Percentiles rank a stretch among this genome's conserved stretches.
Evolutionary conservation across 2,329 filamentous ascomycete species (phyloP).

Genomic region (Verticillium zaregamsianum): DNA sequence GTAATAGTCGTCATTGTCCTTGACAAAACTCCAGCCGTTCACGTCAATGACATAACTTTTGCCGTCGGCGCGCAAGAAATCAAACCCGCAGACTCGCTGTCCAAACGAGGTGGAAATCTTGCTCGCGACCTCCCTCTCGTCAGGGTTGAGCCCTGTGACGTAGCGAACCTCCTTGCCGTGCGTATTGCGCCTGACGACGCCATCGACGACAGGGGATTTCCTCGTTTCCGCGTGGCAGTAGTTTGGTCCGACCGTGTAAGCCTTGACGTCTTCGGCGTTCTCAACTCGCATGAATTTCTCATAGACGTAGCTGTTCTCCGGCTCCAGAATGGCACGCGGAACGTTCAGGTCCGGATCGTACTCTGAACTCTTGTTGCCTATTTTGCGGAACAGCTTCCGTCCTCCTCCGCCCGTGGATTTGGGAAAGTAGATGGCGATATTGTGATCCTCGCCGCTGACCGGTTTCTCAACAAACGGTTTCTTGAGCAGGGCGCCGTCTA

Average conservation of each 20-base stretch:
- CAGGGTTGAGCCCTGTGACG: conserved; percentile 75
- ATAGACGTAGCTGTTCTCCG: conserved; percentile 84
- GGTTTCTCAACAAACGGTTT: conserved; percentile 99
- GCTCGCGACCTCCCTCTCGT: conserved; percentile 81
- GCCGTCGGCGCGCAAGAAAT: conserved; percentile 80
- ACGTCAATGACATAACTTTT: conserved; percentile 98
- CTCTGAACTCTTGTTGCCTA: conserved; percentile 98
- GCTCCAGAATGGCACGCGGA: conserved; percentile 78
- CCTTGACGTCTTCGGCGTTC: conserved; percentile 97
- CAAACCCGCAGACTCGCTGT: conserved; percentile 93
- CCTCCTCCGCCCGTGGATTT: conserved; percentile 83
- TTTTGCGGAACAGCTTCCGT: conserved; percentile 88
- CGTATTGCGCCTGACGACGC: conserved; percentile 90
- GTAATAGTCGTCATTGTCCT: conserved; percentile 98
- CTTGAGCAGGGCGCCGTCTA: conserved; percentile 75
- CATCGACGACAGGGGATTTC: conserved; percentile 96
- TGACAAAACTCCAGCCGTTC: conserved; percentile 99
- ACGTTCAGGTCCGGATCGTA: conserved; percentile 73
- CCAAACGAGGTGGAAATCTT: conserved; percentile 91
- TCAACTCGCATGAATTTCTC: conserved; percentile 96
- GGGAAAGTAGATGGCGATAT: conserved; percentile 97
- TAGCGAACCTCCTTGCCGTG: conserved; percentile 97
- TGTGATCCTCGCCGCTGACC: conserved; percentile 97
- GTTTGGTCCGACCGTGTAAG: conserved; percentile 88
- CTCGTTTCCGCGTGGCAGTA: conserved; percentile 97